Conservation (phyloP, 192 early-diverging fungal genomes). For the Umbelopsis sp. region DNA sequence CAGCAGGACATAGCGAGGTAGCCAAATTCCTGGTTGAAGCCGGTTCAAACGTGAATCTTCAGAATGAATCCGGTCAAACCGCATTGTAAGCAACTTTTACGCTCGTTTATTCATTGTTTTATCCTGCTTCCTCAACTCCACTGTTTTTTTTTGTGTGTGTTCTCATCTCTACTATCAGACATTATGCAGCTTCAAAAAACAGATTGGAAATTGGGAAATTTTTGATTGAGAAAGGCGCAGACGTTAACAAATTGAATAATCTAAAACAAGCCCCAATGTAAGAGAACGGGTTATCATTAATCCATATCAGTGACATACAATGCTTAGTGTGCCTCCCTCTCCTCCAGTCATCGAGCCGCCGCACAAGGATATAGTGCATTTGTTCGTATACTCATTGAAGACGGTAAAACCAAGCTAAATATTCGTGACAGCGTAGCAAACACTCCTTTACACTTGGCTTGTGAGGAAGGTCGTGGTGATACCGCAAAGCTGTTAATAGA, state of each 20-base stretch:
- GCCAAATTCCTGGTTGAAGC: slow-evolving; percentile 39
- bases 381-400: slow-evolving; percentile 45
- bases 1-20: slow-evolving; percentile 45
- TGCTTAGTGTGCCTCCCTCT: not conserved
- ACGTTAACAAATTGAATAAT: slow-evolving; percentile 46
- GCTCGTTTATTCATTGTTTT: not conserved
- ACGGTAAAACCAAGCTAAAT: slow-evolving; percentile 45
- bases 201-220: slow-evolving; percentile 35
- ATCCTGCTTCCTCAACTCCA: not conserved
- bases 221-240: slow-evolving; percentile 47
- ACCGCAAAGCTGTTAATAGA: slow-evolving; percentile 51
- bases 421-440: slow-evolving; percentile 48
- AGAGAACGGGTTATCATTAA: slow-evolving; percentile 7
- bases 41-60: slow-evolving; percentile 40
- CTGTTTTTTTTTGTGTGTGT: too few relatives aligned
- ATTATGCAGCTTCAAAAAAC: slow-evolving; percentile 66
- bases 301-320: not conserved
- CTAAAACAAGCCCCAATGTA: slow-evolving; percentile 56
- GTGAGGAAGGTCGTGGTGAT: slow-evolving; percentile 63
- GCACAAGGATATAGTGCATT: slow-evolving; percentile 51
- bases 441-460: slow-evolving; percentile 61
- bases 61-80: slow-evolving; percentile 54
- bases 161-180: too few relatives aligned
- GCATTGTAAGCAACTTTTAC: slow-evolving; percentile 40
- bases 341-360: slow-evolving; percentile 51